Conservation (phyloP, 495 filamentous ascomycete genomes). For the Penicillium salamii region DNA sequence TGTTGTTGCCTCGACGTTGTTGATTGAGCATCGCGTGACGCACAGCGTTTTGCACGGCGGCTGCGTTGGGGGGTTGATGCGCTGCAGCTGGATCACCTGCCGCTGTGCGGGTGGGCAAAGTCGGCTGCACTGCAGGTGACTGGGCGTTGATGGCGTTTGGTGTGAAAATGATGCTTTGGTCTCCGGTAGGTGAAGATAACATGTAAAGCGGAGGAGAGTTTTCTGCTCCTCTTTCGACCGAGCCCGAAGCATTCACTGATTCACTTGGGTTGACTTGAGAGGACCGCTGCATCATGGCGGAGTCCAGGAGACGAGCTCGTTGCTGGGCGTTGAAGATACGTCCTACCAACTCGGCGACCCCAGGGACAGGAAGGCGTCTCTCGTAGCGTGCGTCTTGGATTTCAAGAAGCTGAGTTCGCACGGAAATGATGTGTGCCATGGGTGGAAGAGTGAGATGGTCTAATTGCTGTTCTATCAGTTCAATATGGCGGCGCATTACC, state of each 20-base stretch:
- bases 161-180: not conserved
- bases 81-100: constrained; percentile 35
- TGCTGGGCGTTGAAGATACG: not conserved
- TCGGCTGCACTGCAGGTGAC: not conserved
- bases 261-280: not conserved
- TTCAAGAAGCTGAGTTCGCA: constrained; percentile 30
- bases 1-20: constrained; percentile 30
- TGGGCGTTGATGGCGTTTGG: not conserved
- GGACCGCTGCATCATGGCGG: not conserved
- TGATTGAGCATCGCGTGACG: constrained; percentile 43
- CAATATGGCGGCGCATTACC: constrained; percentile 28
- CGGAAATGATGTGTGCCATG: constrained; percentile 30
- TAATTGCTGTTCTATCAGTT: constrained; percentile 39
- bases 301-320: not conserved
- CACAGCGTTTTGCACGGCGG: constrained; percentile 32
- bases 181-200: not conserved
- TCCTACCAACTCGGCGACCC: not conserved
- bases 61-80: constrained; percentile 25
- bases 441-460: constrained; percentile 30
- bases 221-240: not conserved
- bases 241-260: not conserved
- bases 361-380: constrained; percentile 6
- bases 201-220: not conserved
- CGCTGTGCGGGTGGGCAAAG: not conserved
- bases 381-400: constrained; percentile 30